phyloP scores from a whole-genome alignment of 2,329 filamentous ascomycete genomes.

The Phaeosphaeriaceae sp. region DNA sequence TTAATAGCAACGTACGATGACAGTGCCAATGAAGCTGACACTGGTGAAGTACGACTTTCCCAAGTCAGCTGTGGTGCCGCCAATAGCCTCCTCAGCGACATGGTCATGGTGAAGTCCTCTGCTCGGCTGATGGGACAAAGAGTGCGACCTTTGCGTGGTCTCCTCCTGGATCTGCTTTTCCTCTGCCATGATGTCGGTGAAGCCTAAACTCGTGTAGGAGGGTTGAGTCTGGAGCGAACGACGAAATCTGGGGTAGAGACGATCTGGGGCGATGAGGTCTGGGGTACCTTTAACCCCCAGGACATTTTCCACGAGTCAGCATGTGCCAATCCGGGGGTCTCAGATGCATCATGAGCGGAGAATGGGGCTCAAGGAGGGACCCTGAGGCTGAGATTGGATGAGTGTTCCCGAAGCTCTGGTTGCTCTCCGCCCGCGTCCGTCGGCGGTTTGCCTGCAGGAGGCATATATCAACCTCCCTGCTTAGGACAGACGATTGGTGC shows the following conservation, averaged over 20 bases:
- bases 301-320: conserved; percentile 6
- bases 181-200: conserved; percentile 22
- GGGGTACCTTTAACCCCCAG: conserved; percentile 12
- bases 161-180: conserved; percentile 25
- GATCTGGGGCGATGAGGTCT: conserved; percentile 6
- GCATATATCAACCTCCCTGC: conserved; percentile 2
- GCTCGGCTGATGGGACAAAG: conserved; percentile 16
- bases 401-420: conserved; percentile 4
- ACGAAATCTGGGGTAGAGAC: conserved; percentile 3
- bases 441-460: conserved; percentile 1
- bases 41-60: conserved; percentile 36
- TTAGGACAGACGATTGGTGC: conserved; percentile 8
- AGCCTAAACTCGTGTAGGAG: not conserved
- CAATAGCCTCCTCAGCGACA: conserved; percentile 36
- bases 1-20: conserved; percentile 27
- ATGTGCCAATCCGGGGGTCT: conserved; percentile 6
- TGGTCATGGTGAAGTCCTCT: conserved; percentile 38
- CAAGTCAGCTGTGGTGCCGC: conserved; percentile 32
- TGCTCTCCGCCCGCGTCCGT: not conserved
- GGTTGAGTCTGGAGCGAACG: not conserved
- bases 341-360: conserved; percentile 10
- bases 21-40: conserved; percentile 37
- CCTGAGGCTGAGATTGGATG: conserved; percentile 1
- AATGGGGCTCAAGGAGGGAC: not conserved
- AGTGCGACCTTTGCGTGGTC: conserved; percentile 5